phyloP scores from a whole-genome alignment of 1,139 yeast genomes.

The Williopsis jadinii region DNA sequence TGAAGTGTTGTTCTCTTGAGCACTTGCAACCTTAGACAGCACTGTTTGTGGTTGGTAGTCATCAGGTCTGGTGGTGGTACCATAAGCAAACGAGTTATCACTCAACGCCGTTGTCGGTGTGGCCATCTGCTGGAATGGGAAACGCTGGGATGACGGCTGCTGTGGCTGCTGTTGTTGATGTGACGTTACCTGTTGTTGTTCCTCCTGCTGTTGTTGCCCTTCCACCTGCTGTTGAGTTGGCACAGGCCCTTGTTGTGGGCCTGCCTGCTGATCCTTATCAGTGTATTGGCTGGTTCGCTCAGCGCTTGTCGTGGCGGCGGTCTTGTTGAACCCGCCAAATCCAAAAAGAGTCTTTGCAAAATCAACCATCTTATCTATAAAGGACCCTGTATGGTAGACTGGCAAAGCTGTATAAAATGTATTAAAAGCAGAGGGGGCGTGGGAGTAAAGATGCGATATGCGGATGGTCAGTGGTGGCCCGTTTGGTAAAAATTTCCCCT shows the following conservation, averaged over 20 bases:
- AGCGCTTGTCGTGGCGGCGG: conserved; percentile 7
- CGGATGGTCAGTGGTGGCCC: no score
- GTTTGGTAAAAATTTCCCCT: no score
- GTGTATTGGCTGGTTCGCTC: conserved; percentile 4
- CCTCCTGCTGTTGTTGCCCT: conserved; percentile 1
- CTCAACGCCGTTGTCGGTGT: conserved; percentile 66
- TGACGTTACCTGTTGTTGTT: not conserved
- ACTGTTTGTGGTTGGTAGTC: conserved; percentile 27
- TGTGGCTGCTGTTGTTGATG: conserved; percentile 7
- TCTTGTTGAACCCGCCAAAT: conserved; percentile 40
- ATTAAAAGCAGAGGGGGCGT: not conserved
- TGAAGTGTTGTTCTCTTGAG: conserved; percentile 1
- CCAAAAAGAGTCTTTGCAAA: conserved; percentile 58
- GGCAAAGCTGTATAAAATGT: not conserved
- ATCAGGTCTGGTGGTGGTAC: conserved; percentile 51
- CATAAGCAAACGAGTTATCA: conserved; percentile 57
- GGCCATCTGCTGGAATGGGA: conserved; percentile 29
- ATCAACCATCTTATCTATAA: conserved; percentile 41
- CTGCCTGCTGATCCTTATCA: not conserved
- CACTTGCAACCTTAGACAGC: conserved; percentile 22
- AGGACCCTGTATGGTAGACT: no score
- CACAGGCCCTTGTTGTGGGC: not conserved
- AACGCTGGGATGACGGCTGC: conserved; percentile 5
- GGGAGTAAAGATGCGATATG: not conserved
- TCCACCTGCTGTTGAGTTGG: conserved; percentile 1